Base-by-base conservation (phyloP, 345 rosid species). In the Salix brachista region DNA sequence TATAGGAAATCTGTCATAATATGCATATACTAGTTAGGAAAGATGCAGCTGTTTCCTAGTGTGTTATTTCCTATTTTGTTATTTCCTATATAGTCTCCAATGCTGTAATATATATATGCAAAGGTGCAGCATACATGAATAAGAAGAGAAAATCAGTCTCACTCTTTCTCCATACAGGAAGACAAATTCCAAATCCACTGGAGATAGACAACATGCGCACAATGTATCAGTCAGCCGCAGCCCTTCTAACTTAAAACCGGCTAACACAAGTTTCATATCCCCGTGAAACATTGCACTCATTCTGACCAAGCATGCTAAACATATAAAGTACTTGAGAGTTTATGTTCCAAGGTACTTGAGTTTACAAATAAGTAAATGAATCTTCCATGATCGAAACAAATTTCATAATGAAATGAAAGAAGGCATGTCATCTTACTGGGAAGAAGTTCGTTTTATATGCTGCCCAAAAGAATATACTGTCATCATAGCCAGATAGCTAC, bases 391-490 rank as follows among this genome's bases (percentile, higher is more conserved):
- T 71, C 6, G 58, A 37, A 67, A 34, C 34, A 54, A 42, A 44
- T 48, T 74, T 58, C 74, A 65, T 32, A 72, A 58, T 64, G 6
- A 25, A 26, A 61, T 23, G 70, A 62, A 36, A 56, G 30, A 75
- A 71, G 71, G 61, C 32, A 41, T n/a, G 65, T 26, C 79, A 34
- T 69, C 85, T 67, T 88, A 96, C 99, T 58, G 97, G 98, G 77
- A 96, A 96, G 91, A 96, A 94, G 77, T 96, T 79, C 3, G 98
- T 92, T 84, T 96, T 92, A 75, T 93, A 93, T 44, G 99, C 95
- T 26, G 81, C 96, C 99, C 98, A 96, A 81, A 96, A 96, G 87
- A 96, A 96, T 74, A 96, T 93, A 96, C 98, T 0, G 99, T 96
- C 98, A 93, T 93, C 95, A 96, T 85, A 16, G 99, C 99, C 89